Evolutionary conservation across 768 basidiomycete genomes (phyloP).

Genomic region (Pleurotus tuber-regium): DNA sequence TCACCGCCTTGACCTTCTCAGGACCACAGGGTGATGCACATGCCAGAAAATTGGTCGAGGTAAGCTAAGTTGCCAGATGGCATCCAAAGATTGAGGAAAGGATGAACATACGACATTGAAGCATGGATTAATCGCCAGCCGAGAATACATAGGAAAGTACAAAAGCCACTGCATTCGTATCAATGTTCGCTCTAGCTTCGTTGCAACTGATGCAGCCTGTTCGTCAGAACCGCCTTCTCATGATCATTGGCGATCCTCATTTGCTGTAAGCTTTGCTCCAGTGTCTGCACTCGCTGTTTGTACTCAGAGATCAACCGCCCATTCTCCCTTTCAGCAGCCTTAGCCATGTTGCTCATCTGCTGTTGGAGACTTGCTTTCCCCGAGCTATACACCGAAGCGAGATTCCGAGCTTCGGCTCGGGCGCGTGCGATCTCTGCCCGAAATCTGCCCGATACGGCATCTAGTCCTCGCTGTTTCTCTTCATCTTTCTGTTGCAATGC

Average conservation of each 20-base stretch:
- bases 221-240: not conserved
- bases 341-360: not conserved
- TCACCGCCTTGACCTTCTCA: not conserved
- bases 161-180: too few relatives aligned
- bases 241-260: not conserved
- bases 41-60: too few relatives aligned
- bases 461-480: conserved; percentile 30
- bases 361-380: conserved; percentile 22
- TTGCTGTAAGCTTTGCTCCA: not conserved
- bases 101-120: too few relatives aligned
- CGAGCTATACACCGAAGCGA: conserved; percentile 28
- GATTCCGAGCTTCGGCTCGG: conserved; percentile 23
- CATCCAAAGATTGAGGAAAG: too few relatives aligned
- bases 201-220: not conserved
- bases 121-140: too few relatives aligned
- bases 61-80: too few relatives aligned
- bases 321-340: not conserved
- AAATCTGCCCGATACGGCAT: conserved; percentile 32
- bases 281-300: not conserved
- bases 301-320: not conserved
- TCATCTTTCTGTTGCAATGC: conserved; percentile 33
- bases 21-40: too few relatives aligned
- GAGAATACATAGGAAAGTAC: too few relatives aligned
- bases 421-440: conserved; percentile 30
- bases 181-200: too few relatives aligned